phyloP scores from a whole-genome alignment of 352 stramenopile species.

The Vaucheria bursata region DNA sequence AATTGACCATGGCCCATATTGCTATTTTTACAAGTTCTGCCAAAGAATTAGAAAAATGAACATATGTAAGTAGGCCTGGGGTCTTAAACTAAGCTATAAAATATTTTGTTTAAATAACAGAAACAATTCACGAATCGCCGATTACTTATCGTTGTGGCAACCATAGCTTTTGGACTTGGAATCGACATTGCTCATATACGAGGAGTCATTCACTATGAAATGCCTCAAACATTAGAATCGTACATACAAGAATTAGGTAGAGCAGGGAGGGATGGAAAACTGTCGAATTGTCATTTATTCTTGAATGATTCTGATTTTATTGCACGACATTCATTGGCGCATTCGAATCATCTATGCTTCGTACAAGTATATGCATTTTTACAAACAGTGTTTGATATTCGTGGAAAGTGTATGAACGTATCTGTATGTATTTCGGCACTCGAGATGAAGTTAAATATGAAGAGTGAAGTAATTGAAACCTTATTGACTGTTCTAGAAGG shows the following conservation, averaged over 20 bases:
- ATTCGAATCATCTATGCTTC: constrained; percentile 23
- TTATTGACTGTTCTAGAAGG: constrained; percentile 33
- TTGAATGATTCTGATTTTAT: constrained; percentile 37
- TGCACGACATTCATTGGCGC: constrained; percentile 34
- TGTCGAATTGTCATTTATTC: constrained; percentile 20
- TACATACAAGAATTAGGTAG: constrained; percentile 91
- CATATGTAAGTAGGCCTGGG: no score
- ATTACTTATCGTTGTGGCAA: constrained; percentile 79
- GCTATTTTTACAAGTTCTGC: constrained; percentile 2
- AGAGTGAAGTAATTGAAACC: constrained; percentile 30
- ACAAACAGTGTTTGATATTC: neutral
- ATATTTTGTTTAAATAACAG: no score
- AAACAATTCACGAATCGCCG: constrained; percentile 70
- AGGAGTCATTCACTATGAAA: constrained; percentile 57
- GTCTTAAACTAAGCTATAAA: no score
- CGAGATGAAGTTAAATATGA: constrained; percentile 23
- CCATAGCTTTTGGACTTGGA: constrained; percentile 89
- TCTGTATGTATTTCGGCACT: constrained; percentile 25
- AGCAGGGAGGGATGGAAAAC: constrained; percentile 77
- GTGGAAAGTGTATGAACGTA: neutral
- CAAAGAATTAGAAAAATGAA: no score
- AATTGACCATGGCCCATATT: no score
- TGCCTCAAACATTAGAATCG: constrained; percentile 82
- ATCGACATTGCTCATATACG: constrained; percentile 93
- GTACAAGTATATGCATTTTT: constrained; percentile 23